phyloP scores from a whole-genome alignment of 441 rosid species.

The Populus hybrid region DNA sequence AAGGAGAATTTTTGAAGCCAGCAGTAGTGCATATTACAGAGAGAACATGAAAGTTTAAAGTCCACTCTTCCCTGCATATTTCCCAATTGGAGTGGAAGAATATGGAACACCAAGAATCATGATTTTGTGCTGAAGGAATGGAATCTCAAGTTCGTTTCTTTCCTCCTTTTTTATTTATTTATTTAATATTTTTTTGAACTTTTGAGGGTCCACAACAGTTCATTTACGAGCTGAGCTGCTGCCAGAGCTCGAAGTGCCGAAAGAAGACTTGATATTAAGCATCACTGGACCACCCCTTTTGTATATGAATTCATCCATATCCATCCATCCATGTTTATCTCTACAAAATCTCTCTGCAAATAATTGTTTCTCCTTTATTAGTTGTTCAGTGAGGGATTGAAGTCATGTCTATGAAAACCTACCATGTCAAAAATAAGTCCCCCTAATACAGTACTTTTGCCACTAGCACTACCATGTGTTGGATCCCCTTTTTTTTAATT shows the following conservation, averaged over 20 bases:
- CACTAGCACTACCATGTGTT: too few relatives aligned
- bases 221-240: neutral
- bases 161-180: neutral
- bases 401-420: too few relatives aligned
- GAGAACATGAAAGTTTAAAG: neutral
- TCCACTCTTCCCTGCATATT: constrained; percentile 1
- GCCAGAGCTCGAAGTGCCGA: neutral
- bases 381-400: neutral
- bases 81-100: constrained; percentile 4
- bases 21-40: neutral
- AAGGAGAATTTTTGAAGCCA: too few relatives aligned
- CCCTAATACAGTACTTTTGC: too few relatives aligned
- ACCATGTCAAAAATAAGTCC: too few relatives aligned
- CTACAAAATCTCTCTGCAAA: neutral
- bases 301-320: neutral
- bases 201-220: neutral
- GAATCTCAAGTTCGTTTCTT: constrained; percentile 14
- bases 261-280: constrained; percentile 9
- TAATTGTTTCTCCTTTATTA: neutral
- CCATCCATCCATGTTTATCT: neutral
- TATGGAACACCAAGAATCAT: constrained; percentile 1
- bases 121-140: constrained; percentile 3
- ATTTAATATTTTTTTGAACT: neutral
- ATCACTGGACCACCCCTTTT: constrained; percentile 9
- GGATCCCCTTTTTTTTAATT: too few relatives aligned